Percentiles rank a stretch among this genome's conserved stretches.
Conservation (phyloP, 2,329 filamentous ascomycete genomes). For the Pseudocercospora fuligena region DNA sequence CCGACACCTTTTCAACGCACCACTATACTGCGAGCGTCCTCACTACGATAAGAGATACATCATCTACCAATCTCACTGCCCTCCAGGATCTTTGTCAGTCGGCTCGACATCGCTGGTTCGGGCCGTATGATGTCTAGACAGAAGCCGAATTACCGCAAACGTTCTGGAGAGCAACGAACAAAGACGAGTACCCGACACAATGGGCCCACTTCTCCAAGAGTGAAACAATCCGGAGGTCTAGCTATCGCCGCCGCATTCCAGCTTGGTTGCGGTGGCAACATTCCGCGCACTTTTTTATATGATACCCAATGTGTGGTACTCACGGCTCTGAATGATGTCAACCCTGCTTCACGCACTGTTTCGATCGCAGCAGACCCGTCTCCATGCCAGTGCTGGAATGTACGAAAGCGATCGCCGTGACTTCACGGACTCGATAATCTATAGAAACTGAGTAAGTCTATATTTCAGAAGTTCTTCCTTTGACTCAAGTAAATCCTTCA, state of each 20-base stretch:
- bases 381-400: conserved; percentile 17
- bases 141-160: conserved; percentile 6
- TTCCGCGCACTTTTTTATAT: neutral
- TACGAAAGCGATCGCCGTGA: conserved; percentile 11
- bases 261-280: conserved; percentile 11
- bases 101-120: neutral
- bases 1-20: neutral
- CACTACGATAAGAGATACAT: neutral
- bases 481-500: neutral
- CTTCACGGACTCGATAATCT: conserved; percentile 1
- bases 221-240: neutral
- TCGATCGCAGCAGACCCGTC: neutral
- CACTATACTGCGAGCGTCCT: neutral
- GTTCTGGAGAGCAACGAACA: neutral
- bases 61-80: neutral
- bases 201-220: neutral
- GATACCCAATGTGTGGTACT: neutral
- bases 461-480: conserved; percentile 2
- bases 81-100: neutral
- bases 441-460: conserved; percentile 3
- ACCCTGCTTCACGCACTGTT: neutral
- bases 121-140: neutral
- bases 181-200: conserved; percentile 3
- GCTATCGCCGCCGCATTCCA: conserved; percentile 1
- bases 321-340: neutral